Conservation (phyloP, 768 basidiomycete species). For the Plicaturopsis crispa region DNA sequence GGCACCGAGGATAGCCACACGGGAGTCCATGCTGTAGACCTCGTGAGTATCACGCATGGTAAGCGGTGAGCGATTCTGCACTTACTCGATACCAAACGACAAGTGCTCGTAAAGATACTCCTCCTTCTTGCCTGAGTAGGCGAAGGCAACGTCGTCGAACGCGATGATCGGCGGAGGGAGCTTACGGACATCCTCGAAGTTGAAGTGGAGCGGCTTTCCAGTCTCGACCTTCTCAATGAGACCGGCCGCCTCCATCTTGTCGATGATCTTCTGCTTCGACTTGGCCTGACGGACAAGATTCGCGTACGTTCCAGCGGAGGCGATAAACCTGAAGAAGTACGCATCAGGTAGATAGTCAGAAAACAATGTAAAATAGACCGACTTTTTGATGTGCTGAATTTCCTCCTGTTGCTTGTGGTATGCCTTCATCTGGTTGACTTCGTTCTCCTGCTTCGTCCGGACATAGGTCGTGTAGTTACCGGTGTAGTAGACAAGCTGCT, state of each 20-base stretch:
- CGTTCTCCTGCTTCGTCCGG: constrained; percentile 93
- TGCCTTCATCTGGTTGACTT: constrained; percentile 99
- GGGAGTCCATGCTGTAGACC: constrained; percentile 74
- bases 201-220: constrained; percentile 73
- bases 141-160: constrained; percentile 90
- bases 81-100: constrained; percentile 96
- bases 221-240: constrained; percentile 87
- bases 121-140: constrained; percentile 84
- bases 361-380: constrained; percentile 14
- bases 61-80: constrained; percentile 30
- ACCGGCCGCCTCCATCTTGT: constrained; percentile 99
- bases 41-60: neutral
- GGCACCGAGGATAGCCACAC: constrained; percentile 92
- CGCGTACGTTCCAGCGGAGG: constrained; percentile 99
- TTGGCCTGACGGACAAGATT: constrained; percentile 98
- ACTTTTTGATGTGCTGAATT: constrained; percentile 98
- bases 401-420: constrained; percentile 98
- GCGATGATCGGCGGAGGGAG: constrained; percentile 97
- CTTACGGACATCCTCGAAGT: constrained; percentile 92
- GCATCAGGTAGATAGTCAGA: constrained; percentile 7
- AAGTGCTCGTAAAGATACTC: constrained; percentile 86
- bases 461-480: constrained; percentile 99
- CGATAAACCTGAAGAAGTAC: constrained; percentile 66
- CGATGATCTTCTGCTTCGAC: constrained; percentile 99
- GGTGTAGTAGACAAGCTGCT: constrained; percentile 89